Percentiles rank a stretch among this genome's conserved stretches.
Conservation (phyloP, 1,284 basidiomycete species). For the Amylostereum chailletii region DNA sequence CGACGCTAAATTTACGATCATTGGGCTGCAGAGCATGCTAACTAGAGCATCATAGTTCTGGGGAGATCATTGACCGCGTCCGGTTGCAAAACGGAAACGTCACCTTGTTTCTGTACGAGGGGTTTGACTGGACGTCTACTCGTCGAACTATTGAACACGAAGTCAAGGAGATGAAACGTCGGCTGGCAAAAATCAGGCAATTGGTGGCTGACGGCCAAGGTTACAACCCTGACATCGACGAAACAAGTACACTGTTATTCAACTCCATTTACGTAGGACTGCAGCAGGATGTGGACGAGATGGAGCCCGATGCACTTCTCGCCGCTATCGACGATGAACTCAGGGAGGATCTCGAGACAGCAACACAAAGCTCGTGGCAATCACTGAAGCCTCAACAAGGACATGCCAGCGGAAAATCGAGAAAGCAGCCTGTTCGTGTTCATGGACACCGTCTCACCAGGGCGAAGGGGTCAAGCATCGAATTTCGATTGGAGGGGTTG, state of each 20-base stretch:
- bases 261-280: constrained; percentile 91
- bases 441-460: constrained; percentile 64
- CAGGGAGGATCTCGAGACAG: constrained; percentile 63
- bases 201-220: constrained; percentile 89
- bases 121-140: constrained; percentile 90
- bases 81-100: constrained; percentile 56
- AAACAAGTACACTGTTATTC: constrained; percentile 75
- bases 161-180: constrained; percentile 79
- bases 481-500: constrained; percentile 69
- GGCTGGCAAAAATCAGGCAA: constrained; percentile 87
- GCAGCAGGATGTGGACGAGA: constrained; percentile 59
- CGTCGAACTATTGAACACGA: constrained; percentile 84
- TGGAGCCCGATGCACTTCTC: constrained; percentile 72
- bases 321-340: constrained; percentile 90
- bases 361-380: constrained; percentile 81
- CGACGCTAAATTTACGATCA: constrained; percentile 12
- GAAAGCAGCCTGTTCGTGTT: constrained; percentile 31
- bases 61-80: constrained; percentile 42
- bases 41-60: constrained; percentile 25
- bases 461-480: constrained; percentile 75
- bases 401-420: constrained; percentile 32
- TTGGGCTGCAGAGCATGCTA: constrained; percentile 10
- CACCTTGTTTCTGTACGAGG: constrained; percentile 74
- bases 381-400: constrained; percentile 39
- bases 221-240: constrained; percentile 76